These are phyloP conservation scores for Anthoceros angustus DNA, from an alignment of 225 moss, liverwort and hornwort species.

Conservation along the genomic window DNA sequence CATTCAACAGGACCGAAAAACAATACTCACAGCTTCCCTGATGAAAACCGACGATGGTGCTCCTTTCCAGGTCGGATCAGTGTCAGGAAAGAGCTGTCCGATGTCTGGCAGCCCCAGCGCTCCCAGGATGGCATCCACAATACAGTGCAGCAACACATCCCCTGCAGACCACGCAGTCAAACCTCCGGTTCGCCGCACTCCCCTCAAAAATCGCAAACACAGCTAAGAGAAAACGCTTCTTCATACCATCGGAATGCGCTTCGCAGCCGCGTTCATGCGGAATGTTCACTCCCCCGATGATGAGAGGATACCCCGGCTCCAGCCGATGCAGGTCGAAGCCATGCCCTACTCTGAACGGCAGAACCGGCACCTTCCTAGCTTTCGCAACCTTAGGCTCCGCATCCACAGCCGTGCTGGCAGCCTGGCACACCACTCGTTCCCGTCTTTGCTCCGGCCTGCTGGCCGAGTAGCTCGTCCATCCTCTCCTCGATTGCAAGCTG, in stretches of 20 bases:
- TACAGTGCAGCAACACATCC: constrained; percentile 80
- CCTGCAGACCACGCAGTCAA: constrained; percentile 23
- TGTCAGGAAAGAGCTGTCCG: constrained; percentile 92
- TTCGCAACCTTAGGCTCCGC: constrained; percentile 23
- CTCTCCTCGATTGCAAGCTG: background rate
- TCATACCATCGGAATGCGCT: constrained; percentile 85
- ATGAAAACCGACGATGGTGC: constrained; percentile 85
- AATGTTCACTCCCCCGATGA: constrained; percentile 81
- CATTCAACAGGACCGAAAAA: background rate
- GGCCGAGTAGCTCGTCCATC: background rate
- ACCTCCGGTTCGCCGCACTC: background rate
- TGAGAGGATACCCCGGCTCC: constrained; percentile 71
- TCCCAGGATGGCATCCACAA: constrained; percentile 90
- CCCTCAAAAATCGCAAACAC: background rate
- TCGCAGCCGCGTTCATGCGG: constrained; percentile 94
- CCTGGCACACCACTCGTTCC: constrained; percentile 16
- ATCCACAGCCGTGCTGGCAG: constrained; percentile 37
- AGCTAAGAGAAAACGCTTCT: background rate
- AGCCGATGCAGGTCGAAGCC: constrained; percentile 91
- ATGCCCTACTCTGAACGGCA: constrained; percentile 83
- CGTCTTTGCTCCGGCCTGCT: background rate
- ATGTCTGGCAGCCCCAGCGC: constrained; percentile 91
- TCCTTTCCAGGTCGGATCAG: constrained; percentile 88
- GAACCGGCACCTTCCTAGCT: constrained; percentile 47
- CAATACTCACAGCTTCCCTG: constrained; percentile 62